Evolutionary conservation across 768 basidiomycete genomes (phyloP), one percentile per base, ranked within the genome.

Genomic region (Kwoniella bestiolae): DNA sequence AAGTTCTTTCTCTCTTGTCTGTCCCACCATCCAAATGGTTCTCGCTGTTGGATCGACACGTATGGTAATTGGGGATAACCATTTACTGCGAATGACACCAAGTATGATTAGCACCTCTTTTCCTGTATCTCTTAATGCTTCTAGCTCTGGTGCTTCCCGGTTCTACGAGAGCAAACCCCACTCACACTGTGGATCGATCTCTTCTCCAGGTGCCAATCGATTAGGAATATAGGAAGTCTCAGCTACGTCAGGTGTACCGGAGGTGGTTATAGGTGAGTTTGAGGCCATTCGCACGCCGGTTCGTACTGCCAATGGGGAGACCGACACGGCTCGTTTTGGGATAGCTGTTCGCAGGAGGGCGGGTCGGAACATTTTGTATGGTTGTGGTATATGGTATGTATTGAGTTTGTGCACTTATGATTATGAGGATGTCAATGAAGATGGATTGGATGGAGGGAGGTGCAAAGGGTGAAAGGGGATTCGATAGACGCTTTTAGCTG

Each of bases 21-120:
- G 66, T 83, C 83, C 81, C 81, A 82, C 82, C 82, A 83, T 44
- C 80, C 78, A 47, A 68, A 67, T 9, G 83, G 75, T 32, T 67
- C 64, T 35, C 82, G 68, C 45, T 70, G 60, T 62, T 83, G 82
- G 28, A 80, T 63, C 18, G 73, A 76, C 14, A 78, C 72, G 26
- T 74, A 69, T 5, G 77, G 77, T 9, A 83, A 64, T 68, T 82
- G 74, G 8, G 83, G 83, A 71, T 83, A 83, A 12, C 79, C 80
- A 57, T 76, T 73, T 56, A 81, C 80, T 81, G 52, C 38, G 6
- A 28, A 14, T 16, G 21, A 28, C 18, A 21, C 6, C 23, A 47
- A 47, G n/a, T 8, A 12, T 47, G 11, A 47, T 41, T 41, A 41
- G 38, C 38, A 41, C 38, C 38, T 41, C 18, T 8, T 41, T 41